Conservation (phyloP, 1,284 basidiomycete species). For the Apiotrichum montevideense region DNA sequence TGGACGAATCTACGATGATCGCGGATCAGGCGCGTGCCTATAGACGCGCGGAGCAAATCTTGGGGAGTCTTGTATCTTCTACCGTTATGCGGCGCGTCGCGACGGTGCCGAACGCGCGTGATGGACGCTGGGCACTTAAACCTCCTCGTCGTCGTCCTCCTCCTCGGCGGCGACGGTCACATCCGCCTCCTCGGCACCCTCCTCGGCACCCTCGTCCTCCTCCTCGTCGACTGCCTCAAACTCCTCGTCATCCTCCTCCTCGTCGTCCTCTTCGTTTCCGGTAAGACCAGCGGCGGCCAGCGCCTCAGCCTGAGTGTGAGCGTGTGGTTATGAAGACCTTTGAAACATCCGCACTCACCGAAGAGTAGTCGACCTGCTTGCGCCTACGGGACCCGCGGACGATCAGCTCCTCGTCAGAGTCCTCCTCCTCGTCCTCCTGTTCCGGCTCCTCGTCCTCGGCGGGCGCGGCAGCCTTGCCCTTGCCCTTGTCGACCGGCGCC, state of each 20-base stretch:
- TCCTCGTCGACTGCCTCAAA: conserved; percentile 22
- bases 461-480: conserved; percentile 31
- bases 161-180: conserved; percentile 22
- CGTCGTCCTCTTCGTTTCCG: conserved; percentile 13
- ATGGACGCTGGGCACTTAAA: conserved; percentile 10
- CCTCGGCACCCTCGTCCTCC: conserved; percentile 16
- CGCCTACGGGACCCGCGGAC: conserved; percentile 27
- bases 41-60: too few species aligned
- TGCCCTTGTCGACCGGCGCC: conserved; percentile 21
- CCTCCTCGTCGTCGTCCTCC: conserved; percentile 29
- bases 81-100: too few species aligned
- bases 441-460: conserved; percentile 19
- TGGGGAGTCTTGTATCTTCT: too few species aligned
- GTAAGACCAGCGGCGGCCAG: conserved; percentile 34
- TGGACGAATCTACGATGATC: too few species aligned
- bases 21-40: too few species aligned
- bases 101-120: neutral
- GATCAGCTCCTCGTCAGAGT: conserved; percentile 25
- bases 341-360: conserved; percentile 19
- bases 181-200: conserved; percentile 18
- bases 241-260: conserved; percentile 21
- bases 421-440: conserved; percentile 25
- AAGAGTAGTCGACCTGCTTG: conserved; percentile 31
- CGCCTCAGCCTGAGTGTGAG: conserved; percentile 28
- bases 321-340: neutral